A percentile compares a stretch with the other conserved stretches of the same genome.
Evolutionary conservation across 768 basidiomycete species (phyloP).

Genomic region (Dacryopinax primogenitus): DNA sequence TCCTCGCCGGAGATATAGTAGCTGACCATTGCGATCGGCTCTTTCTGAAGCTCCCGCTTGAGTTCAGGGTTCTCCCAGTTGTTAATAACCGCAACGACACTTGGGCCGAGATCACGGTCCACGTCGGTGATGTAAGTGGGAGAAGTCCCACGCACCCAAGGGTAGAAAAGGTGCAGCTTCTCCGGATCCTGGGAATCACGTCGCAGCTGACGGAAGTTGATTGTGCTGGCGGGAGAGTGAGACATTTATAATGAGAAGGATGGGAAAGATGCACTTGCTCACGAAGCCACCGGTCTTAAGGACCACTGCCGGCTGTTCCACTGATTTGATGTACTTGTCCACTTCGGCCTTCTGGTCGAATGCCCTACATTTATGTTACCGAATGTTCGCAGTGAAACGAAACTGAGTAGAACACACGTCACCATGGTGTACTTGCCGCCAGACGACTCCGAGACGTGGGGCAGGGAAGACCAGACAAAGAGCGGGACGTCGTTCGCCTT

Average conservation of each 20-base stretch:
- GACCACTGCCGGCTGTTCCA: not conserved
- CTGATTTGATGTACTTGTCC: not conserved
- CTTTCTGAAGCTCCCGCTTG: conserved; percentile 11
- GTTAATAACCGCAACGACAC: not conserved
- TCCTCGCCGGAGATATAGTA: not conserved
- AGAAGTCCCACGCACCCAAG: not conserved
- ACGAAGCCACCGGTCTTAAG: not conserved
- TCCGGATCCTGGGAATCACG: not conserved
- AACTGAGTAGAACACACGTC: not conserved
- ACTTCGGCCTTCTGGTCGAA: not conserved
- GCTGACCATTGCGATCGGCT: not conserved
- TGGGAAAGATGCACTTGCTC: not conserved
- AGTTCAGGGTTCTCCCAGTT: conserved; percentile 6
- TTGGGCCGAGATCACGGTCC: not conserved
- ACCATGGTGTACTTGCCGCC: not conserved
- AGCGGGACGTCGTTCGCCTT: conserved; percentile 21
- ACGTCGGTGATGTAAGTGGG: not conserved
- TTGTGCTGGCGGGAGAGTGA: not conserved
- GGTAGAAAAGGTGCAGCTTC: not conserved
- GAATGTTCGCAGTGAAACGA: not conserved
- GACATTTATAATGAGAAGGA: not conserved
- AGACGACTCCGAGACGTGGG: not conserved
- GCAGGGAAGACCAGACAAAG: conserved; percentile 18
- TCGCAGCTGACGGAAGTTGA: not conserved
- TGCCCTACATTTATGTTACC: not conserved